Conservation (phyloP, 2,329 filamentous ascomycete genomes). For the Pezicula carpinea region DNA sequence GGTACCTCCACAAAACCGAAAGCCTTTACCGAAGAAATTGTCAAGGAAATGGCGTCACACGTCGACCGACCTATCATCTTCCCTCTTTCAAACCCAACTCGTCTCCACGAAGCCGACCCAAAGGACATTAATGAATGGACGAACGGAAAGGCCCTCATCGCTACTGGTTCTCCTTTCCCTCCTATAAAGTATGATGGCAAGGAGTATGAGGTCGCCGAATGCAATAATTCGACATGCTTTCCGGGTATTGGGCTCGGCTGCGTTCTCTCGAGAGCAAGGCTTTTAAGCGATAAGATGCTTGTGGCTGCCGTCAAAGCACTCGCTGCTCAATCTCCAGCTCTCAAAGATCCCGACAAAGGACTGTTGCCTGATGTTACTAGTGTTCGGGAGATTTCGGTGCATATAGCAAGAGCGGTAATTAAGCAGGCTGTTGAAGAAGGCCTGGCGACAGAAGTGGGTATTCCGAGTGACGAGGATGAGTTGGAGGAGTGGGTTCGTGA, state of each 20-base stretch:
- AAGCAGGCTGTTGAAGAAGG: conserved; percentile 65
- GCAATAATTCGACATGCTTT: conserved; percentile 84
- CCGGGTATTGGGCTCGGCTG: conserved; percentile 80
- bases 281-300: conserved; percentile 73
- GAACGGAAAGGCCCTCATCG: conserved; percentile 69
- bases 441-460: conserved; percentile 58
- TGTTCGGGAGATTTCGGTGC: conserved; percentile 71
- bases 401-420: conserved; percentile 74
- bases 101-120: conserved; percentile 76
- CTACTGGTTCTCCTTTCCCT: conserved; percentile 78
- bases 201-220: conserved; percentile 62
- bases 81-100: conserved; percentile 80
- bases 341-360: conserved; percentile 57
- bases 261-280: conserved; percentile 62
- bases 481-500: conserved; percentile 58
- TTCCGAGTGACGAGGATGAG: conserved; percentile 45
- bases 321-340: conserved; percentile 65
- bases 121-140: conserved; percentile 76
- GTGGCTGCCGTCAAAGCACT: conserved; percentile 74
- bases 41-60: conserved; percentile 71
- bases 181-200: conserved; percentile 58
- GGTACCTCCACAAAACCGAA: conserved; percentile 77
- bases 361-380: conserved; percentile 72
- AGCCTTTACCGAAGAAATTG: conserved; percentile 68
- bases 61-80: conserved; percentile 71